phyloP scores from a whole-genome alignment of 1,139 yeast genomes.

The Kodamaea suecica region DNA sequence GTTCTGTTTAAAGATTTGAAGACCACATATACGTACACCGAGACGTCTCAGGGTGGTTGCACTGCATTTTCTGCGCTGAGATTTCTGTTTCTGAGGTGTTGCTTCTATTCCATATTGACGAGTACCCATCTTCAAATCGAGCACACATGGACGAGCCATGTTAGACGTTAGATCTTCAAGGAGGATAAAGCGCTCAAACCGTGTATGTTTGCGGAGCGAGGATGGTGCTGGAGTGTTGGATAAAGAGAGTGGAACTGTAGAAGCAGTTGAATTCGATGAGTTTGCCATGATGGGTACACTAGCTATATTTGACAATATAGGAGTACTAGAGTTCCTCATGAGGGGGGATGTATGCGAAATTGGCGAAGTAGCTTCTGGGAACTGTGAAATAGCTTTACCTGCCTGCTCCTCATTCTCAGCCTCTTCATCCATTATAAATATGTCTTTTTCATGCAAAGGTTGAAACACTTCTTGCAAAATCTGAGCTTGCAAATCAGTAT shows the following conservation, averaged over 20 bases:
- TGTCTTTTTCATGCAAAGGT: constrained; percentile 13
- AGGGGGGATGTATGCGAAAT: too few relatives aligned
- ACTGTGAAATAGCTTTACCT: neutral
- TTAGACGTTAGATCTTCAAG: constrained; percentile 87
- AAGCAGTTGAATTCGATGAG: neutral
- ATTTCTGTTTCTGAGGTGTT: constrained; percentile 59
- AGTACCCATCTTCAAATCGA: constrained; percentile 97
- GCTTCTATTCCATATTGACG: constrained; percentile 98
- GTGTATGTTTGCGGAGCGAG: constrained; percentile 39
- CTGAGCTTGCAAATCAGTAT: constrained; percentile 40
- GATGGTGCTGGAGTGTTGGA: constrained; percentile 6
- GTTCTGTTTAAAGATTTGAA: constrained; percentile 49
- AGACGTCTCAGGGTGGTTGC: constrained; percentile 75
- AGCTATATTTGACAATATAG: too few relatives aligned
- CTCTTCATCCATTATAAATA: too few relatives aligned
- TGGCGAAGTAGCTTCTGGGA: too few relatives aligned
- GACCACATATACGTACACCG: constrained; percentile 94
- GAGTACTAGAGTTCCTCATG: too few relatives aligned
- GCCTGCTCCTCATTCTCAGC: too few relatives aligned
- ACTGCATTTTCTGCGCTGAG: constrained; percentile 80
- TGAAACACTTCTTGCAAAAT: constrained; percentile 40
- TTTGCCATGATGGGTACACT: too few relatives aligned
- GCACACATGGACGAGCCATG: constrained; percentile 80
- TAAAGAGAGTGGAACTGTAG: constrained; percentile 5
- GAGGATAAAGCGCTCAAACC: constrained; percentile 79